phyloP scores from a whole-genome alignment of 129 eudicot genomes.

The Deinandra increscens region DNA sequence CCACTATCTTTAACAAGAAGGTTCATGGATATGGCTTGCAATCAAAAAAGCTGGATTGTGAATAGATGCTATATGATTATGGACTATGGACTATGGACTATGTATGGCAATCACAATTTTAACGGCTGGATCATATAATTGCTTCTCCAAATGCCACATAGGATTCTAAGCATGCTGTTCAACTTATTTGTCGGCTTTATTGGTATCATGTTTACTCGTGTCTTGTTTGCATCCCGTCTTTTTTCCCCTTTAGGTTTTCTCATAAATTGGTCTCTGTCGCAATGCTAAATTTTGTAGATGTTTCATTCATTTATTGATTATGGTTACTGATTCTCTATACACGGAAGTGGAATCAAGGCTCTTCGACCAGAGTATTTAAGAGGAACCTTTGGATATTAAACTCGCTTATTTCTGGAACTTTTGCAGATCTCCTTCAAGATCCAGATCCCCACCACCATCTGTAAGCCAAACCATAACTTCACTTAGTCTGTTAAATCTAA shows the following conservation, averaged over 20 bases:
- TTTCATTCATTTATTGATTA: conserved; percentile 29
- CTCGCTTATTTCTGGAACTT: conserved; percentile 91
- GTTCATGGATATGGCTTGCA: conserved; percentile 82
- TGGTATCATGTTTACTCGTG: conserved; percentile 36
- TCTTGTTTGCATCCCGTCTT: conserved; percentile 19
- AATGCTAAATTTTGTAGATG: conserved; percentile 43
- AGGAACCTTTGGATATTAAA: conserved; percentile 81
- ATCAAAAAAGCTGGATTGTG: conserved; percentile 72
- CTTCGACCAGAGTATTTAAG: conserved; percentile 74
- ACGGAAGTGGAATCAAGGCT: conserved; percentile 82
- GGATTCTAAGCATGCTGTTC: conserved; percentile 45
- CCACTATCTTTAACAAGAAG: conserved; percentile 52
- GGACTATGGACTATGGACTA: conserved; percentile 23
- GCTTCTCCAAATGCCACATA: conserved; percentile 39
- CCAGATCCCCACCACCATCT: conserved; percentile 87
- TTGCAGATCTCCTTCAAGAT: conserved; percentile 99
- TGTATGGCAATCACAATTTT: conserved; percentile 24
- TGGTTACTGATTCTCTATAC: conserved; percentile 56
- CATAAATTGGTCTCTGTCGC: conserved; percentile 12
- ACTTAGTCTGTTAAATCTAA: not conserved
- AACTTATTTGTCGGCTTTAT: conserved; percentile 38
- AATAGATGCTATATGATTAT: conserved; percentile 31
- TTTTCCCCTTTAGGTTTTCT: not conserved
- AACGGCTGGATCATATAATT: conserved; percentile 38
- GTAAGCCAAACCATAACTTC: conserved; percentile 51